Evolutionary conservation across 306 rosid species (phyloP), one percentile per base, ranked within the genome.

Genomic region (Abrus precatorius): DNA sequence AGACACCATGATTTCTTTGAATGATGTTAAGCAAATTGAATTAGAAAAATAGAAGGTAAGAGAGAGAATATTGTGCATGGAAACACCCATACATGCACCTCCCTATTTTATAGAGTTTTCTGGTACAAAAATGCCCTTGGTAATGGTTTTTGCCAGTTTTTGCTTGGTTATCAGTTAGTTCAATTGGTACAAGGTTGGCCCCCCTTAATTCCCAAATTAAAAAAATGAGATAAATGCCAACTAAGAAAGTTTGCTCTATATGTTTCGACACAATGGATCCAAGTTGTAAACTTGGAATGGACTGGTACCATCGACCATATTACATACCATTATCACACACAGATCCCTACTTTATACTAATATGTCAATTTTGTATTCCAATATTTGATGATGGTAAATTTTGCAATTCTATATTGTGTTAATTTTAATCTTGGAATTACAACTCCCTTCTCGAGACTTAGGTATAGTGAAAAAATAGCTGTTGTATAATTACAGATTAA

Each of bases 1-100:
- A 12, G 97, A 90, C 80, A 95, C 97, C 97, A 90, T 94, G 1
- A 1, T 83, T 36, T 59, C 36, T 1, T 68, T 33, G 54, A 5
- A 30, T 6, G 12, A 53, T 36, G 11, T 33, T 34, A 45, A 52
- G 40, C 11, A 59, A 65, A 40, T n/a, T 48, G 36, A 75, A 9
- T 6, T 34, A 57, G 49, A 62, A 49, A 84, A 10, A 3, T 61
- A 57, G 5, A 60, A 66, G 11, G 2, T 3, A 32, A 62, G 41
- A 60, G 63, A 66, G 40, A 33, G 55, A 41, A 49, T 80, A 11
- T 53, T 81, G 74, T 85, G 86, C 82, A 84, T 84, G 83, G 84
- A 48, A 82, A 78, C 72, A 68, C 5, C 32, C 74, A 80, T 79
- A 45, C 79, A 83, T 54, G 88, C 72, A 43, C 40, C 84, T 71